phyloP scores from a whole-genome alignment of 805 yeast genomes.

The Nakazawaea molendinolei region DNA sequence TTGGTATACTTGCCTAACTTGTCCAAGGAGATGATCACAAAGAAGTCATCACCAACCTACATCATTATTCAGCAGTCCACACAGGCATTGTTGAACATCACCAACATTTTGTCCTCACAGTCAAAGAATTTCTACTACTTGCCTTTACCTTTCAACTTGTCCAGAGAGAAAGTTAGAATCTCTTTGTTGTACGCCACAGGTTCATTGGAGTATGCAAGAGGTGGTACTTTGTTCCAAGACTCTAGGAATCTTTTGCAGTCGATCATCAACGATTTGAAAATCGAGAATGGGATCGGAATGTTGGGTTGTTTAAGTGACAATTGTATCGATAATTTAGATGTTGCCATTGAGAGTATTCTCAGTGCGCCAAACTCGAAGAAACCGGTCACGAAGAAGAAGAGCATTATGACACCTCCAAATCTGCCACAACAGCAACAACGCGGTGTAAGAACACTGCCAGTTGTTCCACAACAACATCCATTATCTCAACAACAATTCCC shows the following conservation, averaged over 20 bases:
- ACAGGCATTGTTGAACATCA: slow-evolving; percentile 45
- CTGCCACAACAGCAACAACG: slow-evolving; percentile 9
- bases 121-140: slow-evolving; percentile 34
- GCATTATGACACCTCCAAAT: slow-evolving; percentile 6
- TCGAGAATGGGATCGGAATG: slow-evolving; percentile 43
- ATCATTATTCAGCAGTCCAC: slow-evolving; percentile 66
- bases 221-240: slow-evolving; percentile 73
- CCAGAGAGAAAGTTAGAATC: slow-evolving; percentile 58
- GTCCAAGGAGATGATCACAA: slow-evolving; percentile 33
- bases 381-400: slow-evolving; percentile 3
- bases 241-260: slow-evolving; percentile 50
- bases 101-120: slow-evolving; percentile 31
- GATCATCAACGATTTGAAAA: slow-evolving; percentile 42
- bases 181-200: slow-evolving; percentile 66
- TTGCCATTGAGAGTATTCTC: slow-evolving; percentile 53
- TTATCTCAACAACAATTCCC: slow-evolving; percentile 8
- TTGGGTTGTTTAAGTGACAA: slow-evolving; percentile 58
- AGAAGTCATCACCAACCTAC: slow-evolving; percentile 46
- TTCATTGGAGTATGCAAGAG: slow-evolving; percentile 73
- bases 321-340: slow-evolving; percentile 50
- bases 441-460: slow-evolving; percentile 8
- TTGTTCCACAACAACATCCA: slow-evolving; percentile 12
- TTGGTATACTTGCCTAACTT: slow-evolving; percentile 60
- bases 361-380: slow-evolving; percentile 30
- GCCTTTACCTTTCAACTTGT: slow-evolving; percentile 58